Conservation (phyloP, 177 flowering plant genomes). For the Vitis hybrid region DNA sequence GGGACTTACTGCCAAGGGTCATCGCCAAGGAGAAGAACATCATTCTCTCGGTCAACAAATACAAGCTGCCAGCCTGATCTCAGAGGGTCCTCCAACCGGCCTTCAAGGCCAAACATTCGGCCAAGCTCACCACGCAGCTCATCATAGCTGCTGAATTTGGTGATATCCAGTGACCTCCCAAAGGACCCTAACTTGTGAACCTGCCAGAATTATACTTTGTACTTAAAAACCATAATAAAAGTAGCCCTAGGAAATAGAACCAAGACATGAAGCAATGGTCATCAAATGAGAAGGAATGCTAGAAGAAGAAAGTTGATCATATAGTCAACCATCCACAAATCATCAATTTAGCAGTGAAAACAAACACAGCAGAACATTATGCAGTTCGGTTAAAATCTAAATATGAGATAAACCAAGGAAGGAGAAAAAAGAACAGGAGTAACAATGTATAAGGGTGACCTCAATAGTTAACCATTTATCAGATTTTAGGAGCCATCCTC, state of each 20-base stretch:
- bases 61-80: constrained; percentile 87
- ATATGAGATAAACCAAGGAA: no score
- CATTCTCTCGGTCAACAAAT: constrained; percentile 63
- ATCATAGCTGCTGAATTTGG: constrained; percentile 54
- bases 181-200: constrained; percentile 59
- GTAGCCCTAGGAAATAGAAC: neutral
- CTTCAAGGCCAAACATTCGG: constrained; percentile 57
- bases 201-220: constrained; percentile 17
- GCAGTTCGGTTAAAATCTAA: no score
- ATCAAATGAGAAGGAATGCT: no score
- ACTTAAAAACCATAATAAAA: neutral
- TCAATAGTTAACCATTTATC: no score
- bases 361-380: no score
- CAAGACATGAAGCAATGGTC: constrained; percentile 1
- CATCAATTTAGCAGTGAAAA: no score
- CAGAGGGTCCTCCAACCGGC: constrained; percentile 56
- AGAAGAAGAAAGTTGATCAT: no score
- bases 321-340: no score
- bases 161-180: constrained; percentile 55
- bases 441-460: no score
- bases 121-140: constrained; percentile 57
- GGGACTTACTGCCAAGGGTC: constrained; percentile 63
- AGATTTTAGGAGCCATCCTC: no score
- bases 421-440: no score
- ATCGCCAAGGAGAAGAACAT: constrained; percentile 63